phyloP scores from a whole-genome alignment of 805 yeast genomes.

The Zygosaccharomyces siamensis region DNA sequence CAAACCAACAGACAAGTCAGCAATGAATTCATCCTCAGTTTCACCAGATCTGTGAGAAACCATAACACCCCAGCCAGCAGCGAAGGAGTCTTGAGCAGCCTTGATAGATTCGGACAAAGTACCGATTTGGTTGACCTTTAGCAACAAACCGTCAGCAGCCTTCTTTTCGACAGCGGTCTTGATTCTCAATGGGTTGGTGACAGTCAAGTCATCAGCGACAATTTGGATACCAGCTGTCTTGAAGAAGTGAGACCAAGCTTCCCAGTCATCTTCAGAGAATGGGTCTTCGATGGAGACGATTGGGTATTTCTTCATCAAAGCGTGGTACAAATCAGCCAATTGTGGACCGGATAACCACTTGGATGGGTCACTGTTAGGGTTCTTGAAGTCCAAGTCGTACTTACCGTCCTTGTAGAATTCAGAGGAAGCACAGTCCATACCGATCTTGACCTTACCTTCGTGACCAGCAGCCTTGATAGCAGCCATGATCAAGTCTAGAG shows the following conservation, averaged over 20 bases:
- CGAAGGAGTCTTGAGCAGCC: conserved; percentile 93
- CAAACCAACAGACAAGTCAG: conserved; percentile 96
- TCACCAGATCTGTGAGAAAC: conserved; percentile 99
- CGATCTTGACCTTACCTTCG: conserved; percentile 87
- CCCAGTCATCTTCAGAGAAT: conserved; percentile 99
- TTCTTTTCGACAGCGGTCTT: conserved; percentile 94
- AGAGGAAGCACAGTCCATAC: conserved; percentile 94
- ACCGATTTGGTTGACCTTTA: conserved; percentile 99
- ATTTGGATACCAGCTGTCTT: conserved; percentile 73
- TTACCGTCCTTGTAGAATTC: conserved; percentile 96
- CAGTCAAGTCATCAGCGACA: conserved; percentile 98
- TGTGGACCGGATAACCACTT: conserved; percentile 88
- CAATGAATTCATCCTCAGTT: conserved; percentile 97
- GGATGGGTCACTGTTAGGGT: conserved; percentile 84
- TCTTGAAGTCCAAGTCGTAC: conserved; percentile 98
- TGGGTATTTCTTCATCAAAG: conserved; percentile 86
- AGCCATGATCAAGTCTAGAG: conserved; percentile 84
- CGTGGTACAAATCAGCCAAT: conserved; percentile 78
- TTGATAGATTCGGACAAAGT: conserved; percentile 91
- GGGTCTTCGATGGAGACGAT: conserved; percentile 98
- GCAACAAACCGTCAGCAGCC: conserved; percentile 88
- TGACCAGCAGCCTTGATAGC: conserved; percentile 94
- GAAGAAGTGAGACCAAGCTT: conserved; percentile 90
- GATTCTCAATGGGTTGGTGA: conserved; percentile 94
- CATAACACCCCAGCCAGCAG: conserved; percentile 99